Evolutionary conservation across 768 basidiomycete genomes (phyloP).

Genomic region (Termitomyces sp.): DNA sequence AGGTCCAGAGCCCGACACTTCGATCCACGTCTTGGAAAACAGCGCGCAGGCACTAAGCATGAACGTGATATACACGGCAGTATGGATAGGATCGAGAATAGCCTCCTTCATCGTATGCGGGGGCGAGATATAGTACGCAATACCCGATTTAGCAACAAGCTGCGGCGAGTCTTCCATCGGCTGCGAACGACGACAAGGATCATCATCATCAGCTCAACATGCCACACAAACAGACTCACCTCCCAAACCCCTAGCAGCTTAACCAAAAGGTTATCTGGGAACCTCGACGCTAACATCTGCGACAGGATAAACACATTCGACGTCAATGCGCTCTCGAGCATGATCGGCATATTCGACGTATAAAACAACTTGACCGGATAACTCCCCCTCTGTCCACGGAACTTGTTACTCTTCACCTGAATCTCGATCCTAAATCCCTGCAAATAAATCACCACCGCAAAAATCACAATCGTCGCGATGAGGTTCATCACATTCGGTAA

Average conservation of each 20-base stretch:
- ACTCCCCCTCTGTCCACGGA: slow-evolving; percentile 91
- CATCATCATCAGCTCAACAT: background rate
- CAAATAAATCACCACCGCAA: slow-evolving; percentile 94
- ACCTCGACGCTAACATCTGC: slow-evolving; percentile 91
- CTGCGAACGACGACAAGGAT: slow-evolving; percentile 33
- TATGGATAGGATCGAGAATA: slow-evolving; percentile 91
- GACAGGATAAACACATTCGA: slow-evolving; percentile 94
- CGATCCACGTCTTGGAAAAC: slow-evolving; percentile 99
- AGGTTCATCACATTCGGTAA: slow-evolving; percentile 98
- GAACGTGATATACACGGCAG: slow-evolving; percentile 84
- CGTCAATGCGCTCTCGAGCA: slow-evolving; percentile 92
- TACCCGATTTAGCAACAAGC: slow-evolving; percentile 82
- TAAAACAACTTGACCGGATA: slow-evolving; percentile 99
- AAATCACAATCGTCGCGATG: slow-evolving; percentile 86
- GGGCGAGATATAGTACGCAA: slow-evolving; percentile 97
- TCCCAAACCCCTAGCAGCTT: slow-evolving; percentile 96
- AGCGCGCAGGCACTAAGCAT: slow-evolving; percentile 92
- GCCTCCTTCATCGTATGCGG: slow-evolving; percentile 91
- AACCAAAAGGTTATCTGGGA: slow-evolving; percentile 89
- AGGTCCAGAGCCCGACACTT: slow-evolving; percentile 94
- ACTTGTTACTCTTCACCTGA: slow-evolving; percentile 93
- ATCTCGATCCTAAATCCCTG: slow-evolving; percentile 99
- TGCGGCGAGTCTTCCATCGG: slow-evolving; percentile 94
- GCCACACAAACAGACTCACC: slow-evolving; percentile 47
- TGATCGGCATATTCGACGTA: slow-evolving; percentile 99